These are phyloP conservation scores for Noccaea bulbosa DNA, from an alignment of 345 rosid species.

Conservation along the genomic window DNA sequence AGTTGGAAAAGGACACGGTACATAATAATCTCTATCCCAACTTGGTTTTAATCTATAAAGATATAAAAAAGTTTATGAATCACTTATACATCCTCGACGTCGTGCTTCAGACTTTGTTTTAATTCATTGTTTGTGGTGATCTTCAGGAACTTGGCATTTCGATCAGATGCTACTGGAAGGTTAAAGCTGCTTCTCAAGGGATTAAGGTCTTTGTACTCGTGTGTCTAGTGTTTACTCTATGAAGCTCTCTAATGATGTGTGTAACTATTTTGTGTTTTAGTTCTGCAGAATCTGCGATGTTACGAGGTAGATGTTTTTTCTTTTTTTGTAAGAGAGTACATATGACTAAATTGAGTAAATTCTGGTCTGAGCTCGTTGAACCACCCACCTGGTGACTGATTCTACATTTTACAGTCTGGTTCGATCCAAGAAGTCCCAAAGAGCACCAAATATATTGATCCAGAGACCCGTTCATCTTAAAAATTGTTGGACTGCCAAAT, in stretches of 20 bases:
- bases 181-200: slow-evolving; percentile 35
- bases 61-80: background rate
- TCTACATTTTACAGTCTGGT: background rate
- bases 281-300: slow-evolving; percentile 12
- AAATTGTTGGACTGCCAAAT: background rate
- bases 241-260: slow-evolving; percentile 12
- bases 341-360: too few species aligned
- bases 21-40: background rate
- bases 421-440: background rate
- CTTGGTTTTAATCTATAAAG: background rate
- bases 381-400: background rate
- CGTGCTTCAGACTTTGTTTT: background rate
- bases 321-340: background rate
- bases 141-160: slow-evolving; percentile 92
- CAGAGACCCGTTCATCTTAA: background rate
- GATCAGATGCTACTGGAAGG: slow-evolving; percentile 80
- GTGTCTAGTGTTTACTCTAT: slow-evolving; percentile 4
- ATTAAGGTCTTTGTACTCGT: slow-evolving; percentile 2
- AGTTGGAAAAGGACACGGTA: slow-evolving; percentile 89
- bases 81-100: background rate
- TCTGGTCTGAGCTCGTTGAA: background rate
- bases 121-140: background rate
- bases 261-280: slow-evolving; percentile 16
- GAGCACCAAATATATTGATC: background rate
- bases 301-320: background rate